A percentile compares a stretch with the other conserved stretches of the same genome.
phyloP scores from a whole-genome alignment of 805 yeast species.

The Saturnispora kantuleensis region DNA sequence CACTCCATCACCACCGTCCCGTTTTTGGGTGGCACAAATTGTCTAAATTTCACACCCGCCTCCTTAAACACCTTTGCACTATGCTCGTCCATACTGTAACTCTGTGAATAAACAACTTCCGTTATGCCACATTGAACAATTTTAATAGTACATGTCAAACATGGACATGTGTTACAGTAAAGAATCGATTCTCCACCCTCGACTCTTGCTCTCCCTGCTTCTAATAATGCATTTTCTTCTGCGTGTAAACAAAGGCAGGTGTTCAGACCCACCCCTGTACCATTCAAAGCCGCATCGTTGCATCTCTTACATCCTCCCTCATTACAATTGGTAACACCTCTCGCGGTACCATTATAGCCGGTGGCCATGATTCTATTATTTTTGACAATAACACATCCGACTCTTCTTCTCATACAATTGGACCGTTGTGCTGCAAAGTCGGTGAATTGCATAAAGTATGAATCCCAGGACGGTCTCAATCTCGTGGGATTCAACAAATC shows the following conservation, averaged over 20 bases:
- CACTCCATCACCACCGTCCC: constrained; percentile 15
- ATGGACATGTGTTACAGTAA: constrained; percentile 96
- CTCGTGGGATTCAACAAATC: constrained; percentile 43
- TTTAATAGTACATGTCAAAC: constrained; percentile 90
- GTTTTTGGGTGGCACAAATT: constrained; percentile 34
- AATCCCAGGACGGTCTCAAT: constrained; percentile 90
- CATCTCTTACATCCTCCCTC: constrained; percentile 95
- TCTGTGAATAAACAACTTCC: constrained; percentile 88
- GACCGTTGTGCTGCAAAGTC: constrained; percentile 87
- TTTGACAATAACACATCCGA: constrained; percentile 89
- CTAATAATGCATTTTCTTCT: constrained; percentile 91
- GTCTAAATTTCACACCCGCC: constrained; percentile 67
- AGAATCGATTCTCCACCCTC: constrained; percentile 47
- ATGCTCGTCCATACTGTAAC: constrained; percentile 84
- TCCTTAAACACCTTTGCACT: constrained; percentile 61
- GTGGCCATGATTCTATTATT: constrained; percentile 86
- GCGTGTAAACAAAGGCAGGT: constrained; percentile 95
- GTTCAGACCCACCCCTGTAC: constrained; percentile 53
- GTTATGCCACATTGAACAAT: constrained; percentile 86
- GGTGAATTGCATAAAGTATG: constrained; percentile 89
- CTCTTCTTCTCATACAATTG: constrained; percentile 95
- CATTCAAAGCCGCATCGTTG: constrained; percentile 45
- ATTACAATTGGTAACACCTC: constrained; percentile 78
- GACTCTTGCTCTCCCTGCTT: constrained; percentile 85
- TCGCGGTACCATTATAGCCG: constrained; percentile 96